phyloP scores from a whole-genome alignment of 1,139 yeast genomes.

The Candida neerlandica region DNA sequence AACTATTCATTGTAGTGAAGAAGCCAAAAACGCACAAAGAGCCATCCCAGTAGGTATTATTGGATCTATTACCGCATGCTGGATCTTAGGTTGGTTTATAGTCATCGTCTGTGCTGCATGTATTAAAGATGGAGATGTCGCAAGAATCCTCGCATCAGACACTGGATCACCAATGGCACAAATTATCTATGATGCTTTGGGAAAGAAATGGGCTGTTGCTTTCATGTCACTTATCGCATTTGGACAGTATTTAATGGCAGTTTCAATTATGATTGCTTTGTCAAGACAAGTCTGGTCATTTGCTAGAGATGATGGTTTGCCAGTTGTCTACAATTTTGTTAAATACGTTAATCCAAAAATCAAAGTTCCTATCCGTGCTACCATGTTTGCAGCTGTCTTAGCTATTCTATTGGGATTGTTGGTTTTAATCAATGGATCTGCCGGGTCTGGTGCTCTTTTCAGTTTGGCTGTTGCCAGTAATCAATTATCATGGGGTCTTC shows the following conservation, averaged over 20 bases:
- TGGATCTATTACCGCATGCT: slow-evolving; percentile 54
- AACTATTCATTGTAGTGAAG: slow-evolving; percentile 74
- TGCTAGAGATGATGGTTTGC: slow-evolving; percentile 46
- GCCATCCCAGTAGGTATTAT: slow-evolving; percentile 67
- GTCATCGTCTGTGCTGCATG: slow-evolving; percentile 58
- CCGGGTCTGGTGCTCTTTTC: slow-evolving; percentile 56
- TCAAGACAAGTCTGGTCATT: slow-evolving; percentile 44
- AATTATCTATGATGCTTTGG: slow-evolving; percentile 63
- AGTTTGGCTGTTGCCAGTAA: slow-evolving; percentile 53
- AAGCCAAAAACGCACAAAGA: slow-evolving; percentile 63
- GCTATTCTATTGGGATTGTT: slow-evolving; percentile 57
- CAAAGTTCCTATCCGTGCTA: slow-evolving; percentile 64
- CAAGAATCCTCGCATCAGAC: slow-evolving; percentile 40
- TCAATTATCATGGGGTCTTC: slow-evolving; percentile 43
- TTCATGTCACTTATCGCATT: slow-evolving; percentile 61
- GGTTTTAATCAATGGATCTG: slow-evolving; percentile 60
- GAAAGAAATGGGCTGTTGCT: slow-evolving; percentile 70
- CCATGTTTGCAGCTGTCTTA: slow-evolving; percentile 52
- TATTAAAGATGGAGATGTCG: slow-evolving; percentile 52
- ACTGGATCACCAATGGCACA: slow-evolving; percentile 68
- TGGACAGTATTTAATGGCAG: slow-evolving; percentile 70
- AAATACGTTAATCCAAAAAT: slow-evolving; percentile 55
- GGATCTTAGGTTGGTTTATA: slow-evolving; percentile 62
- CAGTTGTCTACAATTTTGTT: slow-evolving; percentile 44
- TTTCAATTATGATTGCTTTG: slow-evolving; percentile 35